A percentile compares a stretch with the other conserved stretches of the same genome.
These are phyloP conservation scores for Recurvomyces mirabilis DNA, from an alignment of 495 filamentous ascomycete species.

Conservation along the genomic window DNA sequence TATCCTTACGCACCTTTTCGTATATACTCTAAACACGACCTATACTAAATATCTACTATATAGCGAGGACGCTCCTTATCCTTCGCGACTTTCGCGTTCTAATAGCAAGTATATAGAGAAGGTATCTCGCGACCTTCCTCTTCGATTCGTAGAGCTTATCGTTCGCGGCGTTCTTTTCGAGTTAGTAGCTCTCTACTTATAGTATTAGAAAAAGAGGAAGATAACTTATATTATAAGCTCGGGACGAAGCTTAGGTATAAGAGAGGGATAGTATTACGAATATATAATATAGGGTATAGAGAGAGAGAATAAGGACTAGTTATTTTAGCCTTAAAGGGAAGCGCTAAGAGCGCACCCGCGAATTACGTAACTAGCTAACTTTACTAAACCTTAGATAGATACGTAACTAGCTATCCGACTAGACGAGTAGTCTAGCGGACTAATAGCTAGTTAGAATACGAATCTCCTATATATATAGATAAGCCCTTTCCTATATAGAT, in stretches of 20 bases:
- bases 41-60: not conserved
- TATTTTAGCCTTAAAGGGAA: too few relatives aligned
- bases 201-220: not conserved
- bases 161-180: not conserved
- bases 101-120: not conserved
- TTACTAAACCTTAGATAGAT: too few relatives aligned
- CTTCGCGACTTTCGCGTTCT: not conserved
- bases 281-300: not conserved
- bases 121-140: not conserved
- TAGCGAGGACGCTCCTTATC: not conserved
- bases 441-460: too few relatives aligned
- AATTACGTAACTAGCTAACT: too few relatives aligned
- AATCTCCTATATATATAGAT: too few relatives aligned
- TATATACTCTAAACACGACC: not conserved
- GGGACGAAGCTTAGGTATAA: not conserved
- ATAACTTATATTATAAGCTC: not conserved
- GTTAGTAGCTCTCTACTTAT: conserved; percentile 4
- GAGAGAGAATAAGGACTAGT: too few relatives aligned
- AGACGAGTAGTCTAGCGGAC: too few relatives aligned
- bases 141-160: not conserved
- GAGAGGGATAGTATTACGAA: conserved; percentile 1
- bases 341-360: too few relatives aligned
- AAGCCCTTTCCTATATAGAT: too few relatives aligned
- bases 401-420: too few relatives aligned
- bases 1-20: not conserved